A percentile compares a stretch with the other conserved stretches of the same genome.
phyloP scores from a whole-genome alignment of 768 basidiomycete species.

The Hygrocybe coccinea region DNA sequence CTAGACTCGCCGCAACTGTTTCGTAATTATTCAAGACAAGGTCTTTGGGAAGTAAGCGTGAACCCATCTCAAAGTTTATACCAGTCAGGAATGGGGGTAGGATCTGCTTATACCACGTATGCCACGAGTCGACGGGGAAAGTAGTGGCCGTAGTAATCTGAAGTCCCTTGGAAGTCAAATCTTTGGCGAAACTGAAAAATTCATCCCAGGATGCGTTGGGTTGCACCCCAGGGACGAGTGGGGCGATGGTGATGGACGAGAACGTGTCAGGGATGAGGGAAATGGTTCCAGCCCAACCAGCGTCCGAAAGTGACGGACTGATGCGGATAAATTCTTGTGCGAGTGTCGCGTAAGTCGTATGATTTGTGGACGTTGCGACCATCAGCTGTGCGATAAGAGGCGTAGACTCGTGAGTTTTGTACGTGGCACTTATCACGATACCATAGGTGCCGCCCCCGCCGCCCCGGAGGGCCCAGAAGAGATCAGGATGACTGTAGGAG shows the following conservation, averaged over 20 bases:
- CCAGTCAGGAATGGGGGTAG: conserved; percentile 16
- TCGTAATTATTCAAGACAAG: conserved; percentile 16
- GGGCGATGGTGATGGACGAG: conserved; percentile 24
- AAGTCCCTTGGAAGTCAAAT: conserved; percentile 20
- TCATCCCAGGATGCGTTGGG: conserved; percentile 32
- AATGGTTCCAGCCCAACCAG: conserved; percentile 40
- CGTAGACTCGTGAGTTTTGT: conserved; percentile 36
- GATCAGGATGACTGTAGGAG: conserved; percentile 35
- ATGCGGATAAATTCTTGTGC: conserved; percentile 32
- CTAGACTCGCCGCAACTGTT: conserved; percentile 8
- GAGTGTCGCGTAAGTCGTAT: conserved; percentile 25
- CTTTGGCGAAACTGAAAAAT: conserved; percentile 29
- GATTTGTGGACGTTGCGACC: conserved; percentile 29
- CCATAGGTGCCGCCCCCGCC: conserved; percentile 49
- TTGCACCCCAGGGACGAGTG: conserved; percentile 33
- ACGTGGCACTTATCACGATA: conserved; percentile 44
- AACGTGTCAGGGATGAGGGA: conserved; percentile 17
- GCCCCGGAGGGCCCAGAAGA: conserved; percentile 53
- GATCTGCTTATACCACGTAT: conserved; percentile 17
- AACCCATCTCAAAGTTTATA: conserved; percentile 25
- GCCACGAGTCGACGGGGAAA: conserved; percentile 23
- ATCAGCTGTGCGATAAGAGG: conserved; percentile 31
- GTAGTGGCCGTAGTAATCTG: conserved; percentile 5
- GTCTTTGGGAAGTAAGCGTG: conserved; percentile 33
- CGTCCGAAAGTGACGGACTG: conserved; percentile 35